Base-by-base conservation (phyloP, 129 eudicot species). In the Saposhnikovia divaricata region DNA sequence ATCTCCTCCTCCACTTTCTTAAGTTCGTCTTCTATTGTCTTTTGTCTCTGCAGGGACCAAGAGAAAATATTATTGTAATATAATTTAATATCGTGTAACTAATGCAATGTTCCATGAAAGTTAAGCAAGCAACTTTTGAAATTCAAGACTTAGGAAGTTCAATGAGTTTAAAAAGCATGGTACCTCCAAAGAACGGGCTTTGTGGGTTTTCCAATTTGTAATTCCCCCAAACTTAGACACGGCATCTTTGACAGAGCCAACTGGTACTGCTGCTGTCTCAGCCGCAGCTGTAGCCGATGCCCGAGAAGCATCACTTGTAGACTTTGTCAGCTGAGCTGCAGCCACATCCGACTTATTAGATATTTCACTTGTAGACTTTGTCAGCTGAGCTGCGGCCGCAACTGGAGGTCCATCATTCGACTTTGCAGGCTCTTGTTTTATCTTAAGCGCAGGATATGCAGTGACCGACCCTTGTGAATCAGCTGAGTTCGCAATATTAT, bases 1-100 rank as follows among this genome's bases (percentile, higher is more conserved):
- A 95, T 90, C 87, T 95, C 97, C 83, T 90, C 91, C 13, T 92
- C 86, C 65, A 85, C 89, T 78, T 88, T 92, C 86, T 86, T 90
- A 44, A 95, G 91, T 85, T 95, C 98, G 83, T 85, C 87, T 81
- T 90, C 96, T 51, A 95, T 89, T 71, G 84, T 69, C 71, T 89
- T 90, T 77, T 97, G 88, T 84, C 91, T 90, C 98, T 95, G 91
- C 89, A 88, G 39, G 28, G n/a, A 45, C 38, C 31, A 39, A 42
- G 27, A 0, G 31, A 11, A 40, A 38, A 72, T 42, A 43, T 72
- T 0, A 18, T 4, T 21, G 9, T 40, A 23, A 23, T 23, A 23
- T 57, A 23, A 23, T 2, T 21, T 1, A 23, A 57, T 43, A 2
- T 10, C 27, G 5, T 44, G 7, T 43, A 42, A 74, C 38, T n/a